phyloP scores from a whole-genome alignment of 441 rosid genomes.

The Croton laevigatus region DNA sequence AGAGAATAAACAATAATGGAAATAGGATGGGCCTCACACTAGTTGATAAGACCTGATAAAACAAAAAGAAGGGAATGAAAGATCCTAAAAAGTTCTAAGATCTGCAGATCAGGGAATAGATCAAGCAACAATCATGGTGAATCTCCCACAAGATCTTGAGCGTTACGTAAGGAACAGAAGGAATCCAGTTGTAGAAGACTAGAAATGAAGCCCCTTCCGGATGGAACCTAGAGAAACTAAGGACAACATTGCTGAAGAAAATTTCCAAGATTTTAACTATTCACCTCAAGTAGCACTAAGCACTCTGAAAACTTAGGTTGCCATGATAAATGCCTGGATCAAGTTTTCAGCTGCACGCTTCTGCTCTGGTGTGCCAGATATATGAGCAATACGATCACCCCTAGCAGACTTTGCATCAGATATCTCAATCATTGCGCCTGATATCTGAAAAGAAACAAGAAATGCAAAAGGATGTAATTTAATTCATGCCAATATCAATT shows the following conservation, averaged over 20 bases:
- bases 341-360: slow-evolving; percentile 88
- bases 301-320: slow-evolving; percentile 48
- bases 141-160: slow-evolving; percentile 39
- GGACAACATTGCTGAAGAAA: slow-evolving; percentile 30
- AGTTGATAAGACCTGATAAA: slow-evolving; percentile 34
- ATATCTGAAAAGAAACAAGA: slow-evolving; percentile 61
- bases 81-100: slow-evolving; percentile 57
- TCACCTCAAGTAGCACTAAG: slow-evolving; percentile 35
- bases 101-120: slow-evolving; percentile 34
- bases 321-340: slow-evolving; percentile 96
- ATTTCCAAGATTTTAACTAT: slow-evolving; percentile 34
- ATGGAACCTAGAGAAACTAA: slow-evolving; percentile 43
- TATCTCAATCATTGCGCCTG: slow-evolving; percentile 89
- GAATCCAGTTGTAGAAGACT: slow-evolving; percentile 37
- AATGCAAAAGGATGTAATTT: slow-evolving; percentile 12
- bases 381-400: slow-evolving; percentile 81
- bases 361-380: slow-evolving; percentile 91
- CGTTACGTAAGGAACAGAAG: slow-evolving; percentile 35
- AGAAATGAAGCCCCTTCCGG: slow-evolving; percentile 33
- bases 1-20: slow-evolving; percentile 36
- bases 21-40: slow-evolving; percentile 31
- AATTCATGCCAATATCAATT: not conserved
- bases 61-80: slow-evolving; percentile 51
- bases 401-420: slow-evolving; percentile 74
- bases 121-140: slow-evolving; percentile 28